Percentiles rank a stretch among this genome's conserved stretches.
These are phyloP conservation scores for Macrocystidia cucumis DNA, from an alignment of 1,284 basidiomycete genomes.

Conservation along the genomic window DNA sequence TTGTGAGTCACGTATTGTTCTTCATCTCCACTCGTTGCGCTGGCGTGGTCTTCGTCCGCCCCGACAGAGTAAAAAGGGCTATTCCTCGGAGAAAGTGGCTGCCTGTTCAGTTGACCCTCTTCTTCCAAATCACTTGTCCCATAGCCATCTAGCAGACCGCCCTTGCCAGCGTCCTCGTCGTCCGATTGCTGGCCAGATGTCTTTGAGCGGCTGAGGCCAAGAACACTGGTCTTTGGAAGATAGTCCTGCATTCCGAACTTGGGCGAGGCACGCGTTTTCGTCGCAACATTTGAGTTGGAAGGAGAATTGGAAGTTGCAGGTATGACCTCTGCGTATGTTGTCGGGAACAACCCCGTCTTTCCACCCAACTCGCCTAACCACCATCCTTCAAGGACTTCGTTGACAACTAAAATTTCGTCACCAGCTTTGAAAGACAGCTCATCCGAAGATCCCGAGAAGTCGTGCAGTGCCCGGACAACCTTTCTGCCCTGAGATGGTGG, in stretches of 20 bases:
- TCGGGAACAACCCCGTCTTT: conserved; percentile 70
- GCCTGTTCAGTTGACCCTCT: conserved; percentile 28
- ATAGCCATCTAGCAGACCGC: conserved; percentile 14
- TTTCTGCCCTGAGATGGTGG: conserved; percentile 43
- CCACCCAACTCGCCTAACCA: conserved; percentile 74
- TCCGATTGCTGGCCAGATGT: too few species aligned
- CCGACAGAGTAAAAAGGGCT: conserved; percentile 38
- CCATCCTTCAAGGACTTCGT: conserved; percentile 79
- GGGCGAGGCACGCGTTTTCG: conserved; percentile 9
- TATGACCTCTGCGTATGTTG: conserved; percentile 56
- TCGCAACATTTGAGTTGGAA: conserved; percentile 17
- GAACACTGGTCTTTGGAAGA: conserved; percentile 4
- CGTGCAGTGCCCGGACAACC: conserved; percentile 62
- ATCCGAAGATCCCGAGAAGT: conserved; percentile 66
- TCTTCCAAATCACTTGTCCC: conserved; percentile 31
- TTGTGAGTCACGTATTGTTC: conserved; percentile 33
- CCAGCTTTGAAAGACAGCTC: conserved; percentile 70
- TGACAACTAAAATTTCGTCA: conserved; percentile 65
- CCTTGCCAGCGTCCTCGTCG: too few species aligned
- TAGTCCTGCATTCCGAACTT: conserved; percentile 9
- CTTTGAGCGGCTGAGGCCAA: too few species aligned
- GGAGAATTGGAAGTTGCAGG: conserved; percentile 20
- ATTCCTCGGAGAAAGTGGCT: conserved; percentile 29
- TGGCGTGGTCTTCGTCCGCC: conserved; percentile 34
- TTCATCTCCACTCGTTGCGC: conserved; percentile 31